Evolutionary conservation across 257 asterid species (phyloP).

Genomic region (Lycium barbarum): DNA sequence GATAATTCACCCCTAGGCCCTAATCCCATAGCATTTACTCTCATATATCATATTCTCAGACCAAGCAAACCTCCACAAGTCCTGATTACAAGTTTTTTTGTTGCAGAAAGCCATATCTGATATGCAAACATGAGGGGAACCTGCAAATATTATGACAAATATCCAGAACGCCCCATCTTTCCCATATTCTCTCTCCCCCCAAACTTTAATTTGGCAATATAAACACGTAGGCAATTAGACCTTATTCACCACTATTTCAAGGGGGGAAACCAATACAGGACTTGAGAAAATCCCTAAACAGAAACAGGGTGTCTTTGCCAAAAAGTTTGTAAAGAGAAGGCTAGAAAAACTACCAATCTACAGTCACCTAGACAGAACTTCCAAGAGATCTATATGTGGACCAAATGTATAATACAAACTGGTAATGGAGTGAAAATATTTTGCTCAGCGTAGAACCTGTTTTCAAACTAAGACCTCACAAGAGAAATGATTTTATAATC

Average conservation of each 20-base stretch:
- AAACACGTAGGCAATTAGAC: not conserved
- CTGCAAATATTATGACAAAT: slow-evolving; percentile 4
- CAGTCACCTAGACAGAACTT: not conserved
- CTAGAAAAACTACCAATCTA: not conserved
- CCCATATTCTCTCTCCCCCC: not conserved
- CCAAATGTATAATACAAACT: not conserved
- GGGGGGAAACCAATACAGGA: not conserved
- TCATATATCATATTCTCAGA: slow-evolving; percentile 9
- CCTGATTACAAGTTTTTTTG: not conserved
- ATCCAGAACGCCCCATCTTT: not conserved
- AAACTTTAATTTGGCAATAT: not conserved
- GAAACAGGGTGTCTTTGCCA: not conserved
- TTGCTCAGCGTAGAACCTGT: not conserved
- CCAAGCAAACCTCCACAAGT: not conserved
- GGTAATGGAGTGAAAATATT: too few species aligned
- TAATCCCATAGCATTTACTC: not conserved
- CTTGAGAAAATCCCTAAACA: not conserved
- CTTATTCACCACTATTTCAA: not conserved
- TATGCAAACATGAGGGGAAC: not conserved
- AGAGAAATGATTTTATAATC: not conserved
- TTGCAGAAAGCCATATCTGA: not conserved
- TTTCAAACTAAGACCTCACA: not conserved
- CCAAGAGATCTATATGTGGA: slow-evolving; percentile 8
- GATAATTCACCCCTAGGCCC: not conserved
- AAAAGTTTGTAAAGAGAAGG: slow-evolving; percentile 1